Base-by-base conservation (phyloP, 2,329 filamentous ascomycete genomes). In the Trichoderma guizhouense region DNA sequence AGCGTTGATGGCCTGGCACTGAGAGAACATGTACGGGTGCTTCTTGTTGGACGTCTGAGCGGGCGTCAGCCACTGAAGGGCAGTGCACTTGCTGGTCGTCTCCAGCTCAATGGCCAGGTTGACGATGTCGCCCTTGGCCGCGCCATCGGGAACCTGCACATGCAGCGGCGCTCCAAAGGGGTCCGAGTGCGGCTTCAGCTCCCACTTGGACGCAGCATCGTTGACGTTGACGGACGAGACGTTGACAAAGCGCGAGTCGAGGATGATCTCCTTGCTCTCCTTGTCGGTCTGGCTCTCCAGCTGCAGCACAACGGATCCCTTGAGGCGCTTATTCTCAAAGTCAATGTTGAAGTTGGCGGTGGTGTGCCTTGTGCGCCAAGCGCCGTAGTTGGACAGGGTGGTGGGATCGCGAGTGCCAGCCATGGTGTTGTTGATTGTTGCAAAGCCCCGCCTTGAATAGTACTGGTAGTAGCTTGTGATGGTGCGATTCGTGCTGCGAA, bases 21-120 rank as follows among this genome's bases (percentile, higher is more conserved):
- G 96, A 58, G 93, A 97, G 85, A 98, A 98, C 91, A 98, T 95
- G 83, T 98, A 98, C 1, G 95, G 95, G 76, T 97, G 92, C 82
- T 94, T 96, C 85, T 94, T 95, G 87, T 97, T 98, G 72, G 93
- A 94, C 1, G 96, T 98, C 84, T 98, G 96, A 36, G 92, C 92
- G 2, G 94, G 94, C 0, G 93, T 95, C 81, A 99, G 88, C 95
- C 96, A 99, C 83, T 98, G 95, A 74, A 99, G 86, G 11, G 95
- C 95, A 12, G 95, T 97, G 82, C 95, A 98, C 77, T 93, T 88
- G 66, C 92, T 88, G 1, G 96, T 98, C 6, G 96, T 98, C 76
- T 92, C 87, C 34, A 98, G 82, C 28, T 88, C 84, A 73, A 97
- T 93, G 80, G 90, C 82, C 21, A 91, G 77, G 75, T 84, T 83